These are phyloP conservation scores for Annulohypoxylon nitens DNA, from an alignment of 495 filamentous ascomycete genomes.

Conservation along the genomic window DNA sequence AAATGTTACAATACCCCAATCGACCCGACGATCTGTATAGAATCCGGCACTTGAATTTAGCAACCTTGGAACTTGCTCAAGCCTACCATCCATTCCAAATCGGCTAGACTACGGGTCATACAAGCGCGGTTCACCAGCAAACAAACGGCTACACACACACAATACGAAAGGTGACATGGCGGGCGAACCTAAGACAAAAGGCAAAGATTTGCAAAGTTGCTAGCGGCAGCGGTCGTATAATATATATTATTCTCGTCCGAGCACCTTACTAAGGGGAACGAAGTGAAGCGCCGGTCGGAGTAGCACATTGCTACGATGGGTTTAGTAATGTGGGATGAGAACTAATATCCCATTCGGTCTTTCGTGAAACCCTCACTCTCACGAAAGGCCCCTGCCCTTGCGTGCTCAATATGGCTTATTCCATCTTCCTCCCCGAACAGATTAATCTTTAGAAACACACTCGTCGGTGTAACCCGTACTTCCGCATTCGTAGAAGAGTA, in stretches of 20 bases:
- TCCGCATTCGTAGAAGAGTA: background rate
- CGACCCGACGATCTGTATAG: background rate
- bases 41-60: background rate
- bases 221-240: background rate
- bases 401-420: background rate
- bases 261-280: background rate
- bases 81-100: background rate
- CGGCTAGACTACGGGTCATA: background rate
- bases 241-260: conserved; percentile 10
- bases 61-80: background rate
- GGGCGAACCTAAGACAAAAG: background rate
- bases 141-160: background rate
- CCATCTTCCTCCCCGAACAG: background rate
- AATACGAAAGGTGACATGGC: background rate
- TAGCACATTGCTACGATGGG: background rate
- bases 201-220: background rate
- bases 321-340: conserved; percentile 1
- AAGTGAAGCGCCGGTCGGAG: background rate
- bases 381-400: background rate
- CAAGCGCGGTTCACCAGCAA: background rate
- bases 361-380: conserved; percentile 4
- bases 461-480: conserved; percentile 4
- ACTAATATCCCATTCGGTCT: background rate
- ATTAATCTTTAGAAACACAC: background rate
- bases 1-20: conserved; percentile 1